Conservation (phyloP, 495 filamentous ascomycete genomes). For the Aspergillus coremiiformis region DNA sequence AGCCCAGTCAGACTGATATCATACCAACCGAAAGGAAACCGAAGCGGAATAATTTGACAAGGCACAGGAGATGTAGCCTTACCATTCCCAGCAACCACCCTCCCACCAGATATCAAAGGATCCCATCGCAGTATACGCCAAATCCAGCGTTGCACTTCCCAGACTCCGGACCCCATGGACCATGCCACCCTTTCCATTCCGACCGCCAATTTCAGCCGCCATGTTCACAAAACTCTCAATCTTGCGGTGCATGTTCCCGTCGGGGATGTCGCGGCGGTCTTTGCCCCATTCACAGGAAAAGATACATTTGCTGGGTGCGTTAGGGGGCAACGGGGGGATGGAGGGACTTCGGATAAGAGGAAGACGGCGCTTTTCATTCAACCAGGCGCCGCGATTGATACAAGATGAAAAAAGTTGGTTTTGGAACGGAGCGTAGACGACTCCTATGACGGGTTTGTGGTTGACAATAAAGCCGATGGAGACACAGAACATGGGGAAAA, state of each 20-base stretch:
- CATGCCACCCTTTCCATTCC: constrained; percentile 57
- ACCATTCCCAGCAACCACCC: constrained; percentile 54
- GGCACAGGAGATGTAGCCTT: constrained; percentile 6
- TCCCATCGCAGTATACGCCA: constrained; percentile 52
- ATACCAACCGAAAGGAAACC: background rate
- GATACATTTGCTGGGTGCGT: constrained; percentile 57
- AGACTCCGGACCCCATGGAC: constrained; percentile 52
- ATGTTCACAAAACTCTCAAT: constrained; percentile 64
- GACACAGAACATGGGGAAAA: constrained; percentile 69
- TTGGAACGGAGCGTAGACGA: constrained; percentile 59
- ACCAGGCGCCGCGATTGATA: constrained; percentile 54
- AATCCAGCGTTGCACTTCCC: constrained; percentile 52
- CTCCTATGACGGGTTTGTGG: constrained; percentile 50
- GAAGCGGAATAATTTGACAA: too few species aligned
- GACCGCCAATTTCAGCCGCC: constrained; percentile 52
- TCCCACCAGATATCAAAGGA: constrained; percentile 54
- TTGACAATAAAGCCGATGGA: constrained; percentile 55
- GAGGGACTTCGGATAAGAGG: constrained; percentile 49
- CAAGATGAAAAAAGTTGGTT: constrained; percentile 59
- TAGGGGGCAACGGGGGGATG: constrained; percentile 51
- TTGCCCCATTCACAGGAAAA: constrained; percentile 70
- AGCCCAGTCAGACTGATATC: background rate
- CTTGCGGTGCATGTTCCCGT: constrained; percentile 58
- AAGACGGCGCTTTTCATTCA: constrained; percentile 52
- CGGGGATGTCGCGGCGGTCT: constrained; percentile 52